Base-by-base conservation (phyloP, 805 yeast species). In the Yarrowia sp. region DNA sequence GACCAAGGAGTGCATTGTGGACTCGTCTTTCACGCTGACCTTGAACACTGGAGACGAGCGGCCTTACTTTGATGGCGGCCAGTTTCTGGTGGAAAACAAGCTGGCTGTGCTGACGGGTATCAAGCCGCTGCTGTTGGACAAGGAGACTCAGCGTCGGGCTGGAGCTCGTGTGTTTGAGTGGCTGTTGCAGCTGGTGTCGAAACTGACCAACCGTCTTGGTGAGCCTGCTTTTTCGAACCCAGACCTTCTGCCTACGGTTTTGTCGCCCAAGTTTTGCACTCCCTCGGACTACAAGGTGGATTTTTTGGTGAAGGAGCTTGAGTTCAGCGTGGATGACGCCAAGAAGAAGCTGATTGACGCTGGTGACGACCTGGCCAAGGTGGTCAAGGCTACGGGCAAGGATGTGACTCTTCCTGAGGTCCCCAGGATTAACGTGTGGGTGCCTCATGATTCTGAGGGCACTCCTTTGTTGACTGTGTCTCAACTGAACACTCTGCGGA, bases 81-180 rank as follows among this genome's bases (percentile, higher is more conserved):
- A 75, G 61, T 75, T 77, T 49, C 68, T 76, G 30, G 73, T 77
- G 24, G 78, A 77, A 66, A 69, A 61, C 66, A 61, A 47, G 55
- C 44, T 61, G 43, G 66, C 66, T 0, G 46, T 61, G 43, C 38
- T 61, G 14, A 36, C 33, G 5, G 55, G 66, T 7, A 33, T 61
- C 44, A 36, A 36, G 38, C 53, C 53, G 14, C 42, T 61, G 36
- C 13, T 61, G 53, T 15, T 8, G 44, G 66, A 61, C 49, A 47
- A 46, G 55, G 55, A 34, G 38, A 38, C 66, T 3, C 53, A 46
- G 15, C 44, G 55, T 7, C 42, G 66, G 44, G 66, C 47, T 30
- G 55, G 46, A 3, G 55, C 66, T 20, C 55, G 55, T n/a, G 66
- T 61, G 36, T 61, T 46, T 20, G 66, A 61, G 43, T 61, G 55